Base-by-base conservation (phyloP, 2,329 filamentous ascomycete species). In the Fusarium coffeatum region DNA sequence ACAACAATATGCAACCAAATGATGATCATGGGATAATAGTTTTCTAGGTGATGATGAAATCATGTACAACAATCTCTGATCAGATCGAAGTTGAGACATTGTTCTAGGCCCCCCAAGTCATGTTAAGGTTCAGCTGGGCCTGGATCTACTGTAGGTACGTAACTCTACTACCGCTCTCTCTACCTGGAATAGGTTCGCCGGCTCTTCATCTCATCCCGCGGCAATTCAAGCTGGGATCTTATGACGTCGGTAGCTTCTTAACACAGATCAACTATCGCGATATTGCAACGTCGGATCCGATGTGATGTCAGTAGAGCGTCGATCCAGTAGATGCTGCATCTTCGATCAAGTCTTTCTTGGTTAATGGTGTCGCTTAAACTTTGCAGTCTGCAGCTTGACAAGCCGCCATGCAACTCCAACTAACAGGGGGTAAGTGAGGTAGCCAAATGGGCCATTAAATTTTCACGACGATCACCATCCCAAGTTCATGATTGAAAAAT, bases 181-280 rank as follows among this genome's bases (percentile, higher is more conserved):
- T 32, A 32, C 41, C 49, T 20, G 40, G 22, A 27, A 32, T n/a
- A 30, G 59, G 48, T 49, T 56, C 50, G 30, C 51, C 49, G 48
- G 66, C 55, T 66, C 18, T 55, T 45, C 41, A 58, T 37, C 34
- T 18, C 22, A 13, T 48, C 10, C 41, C 43, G 32, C 53, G 66
- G 67, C 54, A 57, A 40, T 68, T 64, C 42, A 51, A 45, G 23
- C 18, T 16, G 22, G 18, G 49, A 49, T 37, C 22, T 53, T 49
- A 70, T 70, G 67, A 70, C 67, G 67, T 68, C 54, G 57, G 34
- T 30, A 32, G 15, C 25, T 41, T 22, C 40, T 42, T 45, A 60
- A 32, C 28, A 45, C 13, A 20, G 34, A 69, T 42, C 40, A 63
- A 15, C 41, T 69, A 37, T 37, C 53, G 23, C 11, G 7, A 59